A percentile compares a stretch with the other conserved stretches of the same genome.
Conservation (phyloP, 345 rosid genomes). For the Rhodomyrtus tomentosa region DNA sequence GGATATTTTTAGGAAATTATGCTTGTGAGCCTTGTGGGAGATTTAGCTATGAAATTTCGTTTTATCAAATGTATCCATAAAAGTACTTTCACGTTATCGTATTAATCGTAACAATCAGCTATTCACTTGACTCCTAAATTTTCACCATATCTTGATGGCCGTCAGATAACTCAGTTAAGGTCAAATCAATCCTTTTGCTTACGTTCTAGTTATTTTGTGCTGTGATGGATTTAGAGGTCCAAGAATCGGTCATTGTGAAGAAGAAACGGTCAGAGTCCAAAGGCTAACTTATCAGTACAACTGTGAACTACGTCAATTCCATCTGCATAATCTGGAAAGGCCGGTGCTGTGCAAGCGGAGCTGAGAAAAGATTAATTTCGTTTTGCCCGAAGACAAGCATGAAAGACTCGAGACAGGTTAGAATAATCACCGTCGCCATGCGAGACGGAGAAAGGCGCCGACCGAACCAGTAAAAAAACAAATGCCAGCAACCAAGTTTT, state of each 20-base stretch:
- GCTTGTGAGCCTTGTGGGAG: not conserved
- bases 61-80: not conserved
- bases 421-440: not conserved
- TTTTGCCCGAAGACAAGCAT: not conserved
- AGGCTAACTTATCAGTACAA: not conserved
- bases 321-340: not conserved
- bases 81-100: not conserved
- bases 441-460: not conserved
- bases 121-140: not conserved
- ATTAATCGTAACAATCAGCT: not conserved
- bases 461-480: rapidly evolving
- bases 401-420: not conserved
- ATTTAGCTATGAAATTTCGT: not conserved
- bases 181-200: not conserved
- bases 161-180: not conserved
- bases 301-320: not conserved
- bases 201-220: not conserved
- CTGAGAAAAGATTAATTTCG: not conserved
- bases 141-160: not conserved
- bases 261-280: not conserved
- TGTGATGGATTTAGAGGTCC: not conserved
- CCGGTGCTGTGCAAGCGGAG: not conserved
- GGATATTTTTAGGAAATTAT: too few species aligned
- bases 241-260: not conserved
- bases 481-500: not conserved